A percentile compares a stretch with the other conserved stretches of the same genome.
phyloP scores from a whole-genome alignment of 2,329 filamentous ascomycete genomes.

The Aspergillus tamarii region DNA sequence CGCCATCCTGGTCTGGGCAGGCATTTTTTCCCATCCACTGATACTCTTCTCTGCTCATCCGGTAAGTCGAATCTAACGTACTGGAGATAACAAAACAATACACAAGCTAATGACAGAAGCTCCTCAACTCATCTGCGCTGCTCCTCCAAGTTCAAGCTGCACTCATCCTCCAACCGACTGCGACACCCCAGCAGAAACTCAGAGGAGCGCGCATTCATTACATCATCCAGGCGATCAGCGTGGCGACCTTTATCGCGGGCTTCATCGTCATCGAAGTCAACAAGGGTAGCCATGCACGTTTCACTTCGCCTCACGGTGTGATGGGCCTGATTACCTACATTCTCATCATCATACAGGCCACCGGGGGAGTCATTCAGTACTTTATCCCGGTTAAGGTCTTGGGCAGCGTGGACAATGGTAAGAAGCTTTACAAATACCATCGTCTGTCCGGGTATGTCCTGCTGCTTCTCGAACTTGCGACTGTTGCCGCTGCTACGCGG shows the following conservation, averaged over 20 bases:
- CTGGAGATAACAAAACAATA: constrained; percentile 27
- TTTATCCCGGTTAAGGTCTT: constrained; percentile 69
- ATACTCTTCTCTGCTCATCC: constrained; percentile 90
- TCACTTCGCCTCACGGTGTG: constrained; percentile 79
- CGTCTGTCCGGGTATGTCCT: constrained; percentile 75
- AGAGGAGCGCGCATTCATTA: constrained; percentile 68
- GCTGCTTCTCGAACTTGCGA: constrained; percentile 70
- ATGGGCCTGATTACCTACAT: constrained; percentile 78
- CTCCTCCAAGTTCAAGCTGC: constrained; percentile 78
- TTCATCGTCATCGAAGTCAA: constrained; percentile 64
- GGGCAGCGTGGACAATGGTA: constrained; percentile 77
- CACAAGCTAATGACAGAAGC: constrained; percentile 31
- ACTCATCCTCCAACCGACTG: constrained; percentile 85
- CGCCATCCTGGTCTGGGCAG: constrained; percentile 74
- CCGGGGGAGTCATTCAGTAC: constrained; percentile 83
- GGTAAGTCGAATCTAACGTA: constrained; percentile 61
- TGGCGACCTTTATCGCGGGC: constrained; percentile 43
- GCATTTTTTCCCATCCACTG: constrained; percentile 69
- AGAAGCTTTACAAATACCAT: constrained; percentile 88
- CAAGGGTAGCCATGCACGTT: constrained; percentile 71
- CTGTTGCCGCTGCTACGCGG: constrained; percentile 73
- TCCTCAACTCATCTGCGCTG: constrained; percentile 66
- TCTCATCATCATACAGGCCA: constrained; percentile 70
- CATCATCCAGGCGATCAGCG: constrained; percentile 63
- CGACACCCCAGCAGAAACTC: constrained; percentile 73